These are phyloP conservation scores for Euryodendron excelsum DNA, from an alignment of 148 eudicot species.

Conservation along the genomic window DNA sequence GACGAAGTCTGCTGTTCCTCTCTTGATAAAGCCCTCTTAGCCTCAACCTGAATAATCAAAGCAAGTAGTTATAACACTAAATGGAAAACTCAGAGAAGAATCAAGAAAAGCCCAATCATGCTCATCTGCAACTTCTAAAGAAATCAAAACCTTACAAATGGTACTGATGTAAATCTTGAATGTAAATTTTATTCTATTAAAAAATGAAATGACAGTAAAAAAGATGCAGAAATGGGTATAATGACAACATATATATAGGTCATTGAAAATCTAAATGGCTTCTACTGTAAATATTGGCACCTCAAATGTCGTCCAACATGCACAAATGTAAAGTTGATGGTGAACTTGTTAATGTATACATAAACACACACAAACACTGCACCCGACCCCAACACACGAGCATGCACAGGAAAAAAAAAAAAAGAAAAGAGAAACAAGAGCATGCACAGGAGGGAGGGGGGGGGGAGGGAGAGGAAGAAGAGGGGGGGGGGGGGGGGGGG, in stretches of 20 bases:
- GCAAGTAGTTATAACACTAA: conserved; percentile 5
- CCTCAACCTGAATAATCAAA: conserved; percentile 73
- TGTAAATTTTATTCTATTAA: background rate
- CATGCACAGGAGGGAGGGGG: too few relatives aligned
- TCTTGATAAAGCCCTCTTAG: conserved; percentile 89
- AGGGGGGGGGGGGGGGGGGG: too few relatives aligned
- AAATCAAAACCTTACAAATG: background rate
- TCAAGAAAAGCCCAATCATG: background rate
- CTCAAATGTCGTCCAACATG: background rate
- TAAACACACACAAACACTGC: too few relatives aligned
- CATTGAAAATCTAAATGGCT: background rate
- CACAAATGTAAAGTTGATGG: background rate
- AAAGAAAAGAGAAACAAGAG: background rate
- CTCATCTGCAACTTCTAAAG: background rate
- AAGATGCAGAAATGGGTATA: background rate
- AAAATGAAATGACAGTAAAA: background rate
- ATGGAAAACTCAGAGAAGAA: background rate
- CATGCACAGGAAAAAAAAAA: background rate
- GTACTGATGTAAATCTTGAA: background rate
- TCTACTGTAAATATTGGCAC: background rate
- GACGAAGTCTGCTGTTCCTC: conserved; percentile 79
- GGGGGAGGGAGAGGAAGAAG: too few relatives aligned
- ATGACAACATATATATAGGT: background rate
- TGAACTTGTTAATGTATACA: background rate
- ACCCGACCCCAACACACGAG: background rate